Base-by-base conservation (phyloP, 1,284 basidiomycete genomes). In the Ganoderma multipileum region DNA sequence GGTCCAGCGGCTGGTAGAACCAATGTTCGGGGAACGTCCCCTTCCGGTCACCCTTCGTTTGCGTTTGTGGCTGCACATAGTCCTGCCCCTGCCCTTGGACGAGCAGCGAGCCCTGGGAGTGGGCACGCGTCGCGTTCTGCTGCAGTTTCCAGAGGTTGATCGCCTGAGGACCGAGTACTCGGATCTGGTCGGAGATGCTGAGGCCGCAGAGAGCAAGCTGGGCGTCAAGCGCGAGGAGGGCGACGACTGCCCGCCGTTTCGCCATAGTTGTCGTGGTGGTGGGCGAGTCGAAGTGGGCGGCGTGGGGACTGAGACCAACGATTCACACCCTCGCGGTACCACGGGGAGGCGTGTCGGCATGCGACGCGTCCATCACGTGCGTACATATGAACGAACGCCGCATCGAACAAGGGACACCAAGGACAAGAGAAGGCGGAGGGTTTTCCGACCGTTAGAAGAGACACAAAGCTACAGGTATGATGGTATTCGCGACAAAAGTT, bases 1-100 rank as follows among this genome's bases (percentile, higher is more conserved):
- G 96, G 78, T 97, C 95, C 63, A 97, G 81, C 0, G 93, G 94
- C 78, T 98, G 96, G 66, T 86, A 82, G 80, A 97, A 95, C 84
- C 90, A 95, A 63, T 86, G 86, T 3, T 83, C 83, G 11, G 82
- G 81, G 76, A 92, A 92, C 62, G 85, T 83, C 44, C 76, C 65
- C 47, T 72, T 57, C 12, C 68, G 67, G 23, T 9, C 28, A n/a
- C 33, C 50, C 33, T 67, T 69, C 36, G 14, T 30, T 33, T 23
- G 44, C 9, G 42, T 20, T 9, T 55, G 47, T 4, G n/a, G 59
- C 8, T 57, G 38, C 14, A 54, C 16, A 26, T 58, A 52, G 18
- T 55, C 58, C 28, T 38, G 23, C 20, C 16, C 38, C 20, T 38
- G 23, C 20, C 14, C 38, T 73, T 72, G 30, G 18, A 71, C 66